Base-by-base conservation (phyloP, 75 land plant species). In the Picea glauca region DNA sequence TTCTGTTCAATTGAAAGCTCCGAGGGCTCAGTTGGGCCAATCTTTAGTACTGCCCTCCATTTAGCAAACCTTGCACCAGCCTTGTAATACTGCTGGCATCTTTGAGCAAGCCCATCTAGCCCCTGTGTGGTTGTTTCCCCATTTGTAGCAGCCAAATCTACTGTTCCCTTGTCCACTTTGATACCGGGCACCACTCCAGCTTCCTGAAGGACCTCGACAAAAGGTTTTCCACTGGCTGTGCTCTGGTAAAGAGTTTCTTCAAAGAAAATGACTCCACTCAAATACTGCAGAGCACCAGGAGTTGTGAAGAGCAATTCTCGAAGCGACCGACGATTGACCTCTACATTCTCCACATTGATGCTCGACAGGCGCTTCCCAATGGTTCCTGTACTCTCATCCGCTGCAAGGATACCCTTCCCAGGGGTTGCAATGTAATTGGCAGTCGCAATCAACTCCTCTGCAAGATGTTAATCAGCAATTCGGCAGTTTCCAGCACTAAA, bases 31-130 rank as follows among this genome's bases (percentile, higher is more conserved):
- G 57, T 73, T 15, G 80, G 80, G 3, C 97, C 95, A 70, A 93
- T 94, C 83, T 92, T 94, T 75, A 87, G 80, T 14, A 84, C 88
- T 4, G 91, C 84, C 32, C 91, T 81, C 88, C 89, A 87, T 81
- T 90, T 87, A 26, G 91, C 91, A 61, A 90, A 90, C 59, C 97
- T 84, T n/a, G 95, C 95, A 21, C 97, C 97, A 5, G 95, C 97
- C 82, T 88, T 83, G 87, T 94, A 94, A 81, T 85, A 94, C 81
- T 90, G 78, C 65, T 73, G 79, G 83, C 96, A 94, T 18, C 96
- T 82, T 30, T 81, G 85, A 11, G 85, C 92, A 35, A 93, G 87
- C 14, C 88, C 87, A 79, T 93, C 96, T 20, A 87, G 82, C 7
- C 96, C 96, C 60, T 88, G 89, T 20, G 89, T 88, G 17, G 89